Base-by-base conservation (phyloP, 108 stramenopile species). In the Mediolabrus comicus region DNA sequence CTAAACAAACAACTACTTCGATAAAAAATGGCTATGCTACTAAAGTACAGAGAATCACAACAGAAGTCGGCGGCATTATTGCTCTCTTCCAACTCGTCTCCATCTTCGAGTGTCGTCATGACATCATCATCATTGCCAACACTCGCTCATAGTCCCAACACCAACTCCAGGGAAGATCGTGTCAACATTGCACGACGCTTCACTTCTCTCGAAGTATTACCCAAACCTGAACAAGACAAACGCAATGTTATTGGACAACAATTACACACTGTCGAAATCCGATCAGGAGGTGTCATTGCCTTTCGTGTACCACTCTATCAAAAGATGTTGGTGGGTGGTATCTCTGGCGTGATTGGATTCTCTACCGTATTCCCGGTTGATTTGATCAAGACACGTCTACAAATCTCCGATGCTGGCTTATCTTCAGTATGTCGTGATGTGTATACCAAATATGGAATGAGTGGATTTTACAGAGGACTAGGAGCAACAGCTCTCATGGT, bases 391-490 rank as follows among this genome's bases (percentile, higher is more conserved):
- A 83, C 81, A 1, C 31, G 81, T 22, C 38, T 85, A 25, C 81
- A 82, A 54, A 33, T 60, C 59, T 19, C 25, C 28, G n/a, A 46
- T 55, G 59, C 39, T 46, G 73, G 57, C 1, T 43, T 70, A 26
- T 62, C 61, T 13, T 12, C 11, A n/a, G 61, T 70, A 3, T 61
- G 59, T 25, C 69, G 61, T 12, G 60, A 70, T 28, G 72, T 66
- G n/a, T 59, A 59, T 33, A 43, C 72, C 16, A 59, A 53, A 34
- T 25, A 67, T 32, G 83, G 84, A 8, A 19, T 74, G 3, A 5
- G 16, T 9, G 85, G 82, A 25, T 69, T 88, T 28, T 85, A 85
- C 52, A 62, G 83, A 24, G 87, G 87, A 9, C 43, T 85, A 12
- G 39, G 31, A 11, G 54, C 81, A 4, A 74, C 81, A 32, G 55